Percentiles rank a stretch among this genome's conserved stretches.
These are phyloP conservation scores for Epichloe sp. DNA, from an alignment of 2,329 filamentous ascomycete genomes.

Conservation along the genomic window DNA sequence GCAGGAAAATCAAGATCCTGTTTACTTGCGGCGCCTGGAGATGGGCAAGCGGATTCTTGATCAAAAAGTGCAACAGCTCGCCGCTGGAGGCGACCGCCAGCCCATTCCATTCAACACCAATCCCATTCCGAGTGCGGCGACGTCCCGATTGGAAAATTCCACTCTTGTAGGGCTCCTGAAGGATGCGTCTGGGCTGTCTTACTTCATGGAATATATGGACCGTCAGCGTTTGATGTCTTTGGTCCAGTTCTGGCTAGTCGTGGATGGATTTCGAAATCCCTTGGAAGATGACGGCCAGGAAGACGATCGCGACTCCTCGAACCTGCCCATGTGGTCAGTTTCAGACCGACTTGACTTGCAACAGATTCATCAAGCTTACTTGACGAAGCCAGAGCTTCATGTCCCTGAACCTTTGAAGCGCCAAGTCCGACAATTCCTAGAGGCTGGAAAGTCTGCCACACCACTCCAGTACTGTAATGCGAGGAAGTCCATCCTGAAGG, in stretches of 20 bases:
- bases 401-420: constrained; percentile 56
- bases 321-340: constrained; percentile 59
- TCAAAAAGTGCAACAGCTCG: constrained; percentile 73
- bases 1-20: constrained; percentile 65
- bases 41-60: constrained; percentile 85
- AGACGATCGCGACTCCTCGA: constrained; percentile 51
- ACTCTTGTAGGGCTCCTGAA: constrained; percentile 77
- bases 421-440: constrained; percentile 64
- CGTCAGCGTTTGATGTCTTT: constrained; percentile 73
- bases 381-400: constrained; percentile 69
- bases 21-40: constrained; percentile 80
- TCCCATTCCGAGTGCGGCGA: constrained; percentile 16
- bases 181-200: constrained; percentile 81
- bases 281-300: constrained; percentile 61
- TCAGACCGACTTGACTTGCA: constrained; percentile 78
- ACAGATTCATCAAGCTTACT: constrained; percentile 83
- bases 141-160: constrained; percentile 60
- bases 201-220: constrained; percentile 99
- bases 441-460: constrained; percentile 62
- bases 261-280: constrained; percentile 90
- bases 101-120: constrained; percentile 13
- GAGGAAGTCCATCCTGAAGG: constrained; percentile 64
- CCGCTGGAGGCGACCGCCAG: constrained; percentile 46
- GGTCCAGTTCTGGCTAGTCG: constrained; percentile 97
- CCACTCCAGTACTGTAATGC: constrained; percentile 73